Evolutionary conservation across 192 early-diverging fungal species (phyloP).

Genomic region (Linderina pennispora): DNA sequence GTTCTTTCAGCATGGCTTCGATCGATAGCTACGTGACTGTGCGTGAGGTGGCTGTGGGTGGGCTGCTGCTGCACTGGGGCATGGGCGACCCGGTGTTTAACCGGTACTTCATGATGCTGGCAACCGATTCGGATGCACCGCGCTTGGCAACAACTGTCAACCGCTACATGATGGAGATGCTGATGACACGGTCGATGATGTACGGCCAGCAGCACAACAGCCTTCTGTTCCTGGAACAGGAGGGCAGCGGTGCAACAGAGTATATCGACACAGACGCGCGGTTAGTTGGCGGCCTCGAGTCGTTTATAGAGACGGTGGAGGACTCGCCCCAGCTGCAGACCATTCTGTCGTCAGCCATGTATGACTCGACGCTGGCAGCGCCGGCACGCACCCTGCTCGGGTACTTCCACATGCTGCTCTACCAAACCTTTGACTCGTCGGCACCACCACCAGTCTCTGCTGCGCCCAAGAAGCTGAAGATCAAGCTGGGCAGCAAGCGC

Average conservation of each 20-base stretch:
- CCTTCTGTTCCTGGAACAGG: constrained; percentile 30
- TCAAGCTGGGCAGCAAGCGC: constrained; percentile 19
- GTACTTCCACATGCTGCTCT: constrained; percentile 22
- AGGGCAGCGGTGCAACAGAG: constrained; percentile 14
- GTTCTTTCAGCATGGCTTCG: constrained; percentile 65
- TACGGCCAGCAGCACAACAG: constrained; percentile 41
- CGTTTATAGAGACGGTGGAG: constrained; percentile 22
- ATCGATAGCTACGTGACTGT: constrained; percentile 67
- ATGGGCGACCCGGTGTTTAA: constrained; percentile 43
- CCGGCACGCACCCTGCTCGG: constrained; percentile 19
- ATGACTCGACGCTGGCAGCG: constrained; percentile 20
- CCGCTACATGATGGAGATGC: constrained; percentile 7
- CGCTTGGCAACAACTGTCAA: constrained; percentile 3
- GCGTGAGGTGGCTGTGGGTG: constrained; percentile 67
- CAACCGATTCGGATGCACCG: constrained; percentile 6
- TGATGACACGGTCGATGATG: constrained; percentile 33
- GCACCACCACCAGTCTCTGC: constrained; percentile 13
- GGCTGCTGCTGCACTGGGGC: constrained; percentile 67
- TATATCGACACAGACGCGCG: constrained; percentile 42
- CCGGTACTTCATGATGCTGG: constrained; percentile 16
- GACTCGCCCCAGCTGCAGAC: constrained; percentile 26
- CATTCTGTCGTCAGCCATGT: constrained; percentile 14
- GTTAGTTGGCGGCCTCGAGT: constrained; percentile 36
- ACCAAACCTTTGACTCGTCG: constrained; percentile 34
- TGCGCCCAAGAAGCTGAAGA: constrained; percentile 35